Conservation (phyloP, 208 protist species). For the Trypanosoma conorhini region DNA sequence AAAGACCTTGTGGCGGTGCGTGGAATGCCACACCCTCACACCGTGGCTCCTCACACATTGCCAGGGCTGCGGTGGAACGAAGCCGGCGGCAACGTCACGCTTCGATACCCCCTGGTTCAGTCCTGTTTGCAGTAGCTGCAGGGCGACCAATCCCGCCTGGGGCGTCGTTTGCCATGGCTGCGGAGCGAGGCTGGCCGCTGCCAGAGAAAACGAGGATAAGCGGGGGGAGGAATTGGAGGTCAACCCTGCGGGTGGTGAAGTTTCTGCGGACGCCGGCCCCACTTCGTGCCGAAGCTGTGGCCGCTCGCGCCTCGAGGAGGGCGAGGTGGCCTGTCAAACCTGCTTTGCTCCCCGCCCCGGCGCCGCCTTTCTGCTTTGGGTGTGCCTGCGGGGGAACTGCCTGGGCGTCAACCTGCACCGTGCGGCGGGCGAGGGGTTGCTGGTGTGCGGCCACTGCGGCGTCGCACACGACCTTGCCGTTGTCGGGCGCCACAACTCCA, state of each 20-base stretch:
- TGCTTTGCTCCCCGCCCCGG: conserved; percentile 18
- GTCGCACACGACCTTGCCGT: conserved; percentile 12
- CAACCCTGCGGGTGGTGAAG: neutral
- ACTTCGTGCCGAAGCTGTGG: conserved; percentile 29
- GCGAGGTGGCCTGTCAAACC: conserved; percentile 20
- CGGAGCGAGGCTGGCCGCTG: neutral
- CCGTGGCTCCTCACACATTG: conserved; percentile 46
- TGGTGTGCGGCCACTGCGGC: conserved; percentile 21
- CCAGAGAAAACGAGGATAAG: neutral
- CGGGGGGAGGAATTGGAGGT: conserved; percentile 6
- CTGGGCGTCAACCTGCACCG: conserved; percentile 51
- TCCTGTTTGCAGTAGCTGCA: conserved; percentile 34
- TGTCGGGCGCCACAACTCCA: conserved; percentile 11
- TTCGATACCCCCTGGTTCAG: conserved; percentile 47
- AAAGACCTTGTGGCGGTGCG: conserved; percentile 47
- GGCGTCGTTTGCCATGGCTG: conserved; percentile 29
- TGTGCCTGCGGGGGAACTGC: conserved; percentile 67
- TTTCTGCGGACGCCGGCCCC: neutral
- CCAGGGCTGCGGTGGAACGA: conserved; percentile 35
- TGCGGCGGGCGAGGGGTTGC: neutral
- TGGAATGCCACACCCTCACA: conserved; percentile 40
- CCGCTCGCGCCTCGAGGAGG: conserved; percentile 18
- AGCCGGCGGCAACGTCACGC: conserved; percentile 8
- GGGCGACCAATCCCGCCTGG: conserved; percentile 32
- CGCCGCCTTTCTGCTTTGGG: conserved; percentile 32